Percentiles rank a stretch among this genome's conserved stretches.
These are phyloP conservation scores for Flammula alnicola DNA, from an alignment of 1,284 basidiomycete species.

Conservation along the genomic window DNA sequence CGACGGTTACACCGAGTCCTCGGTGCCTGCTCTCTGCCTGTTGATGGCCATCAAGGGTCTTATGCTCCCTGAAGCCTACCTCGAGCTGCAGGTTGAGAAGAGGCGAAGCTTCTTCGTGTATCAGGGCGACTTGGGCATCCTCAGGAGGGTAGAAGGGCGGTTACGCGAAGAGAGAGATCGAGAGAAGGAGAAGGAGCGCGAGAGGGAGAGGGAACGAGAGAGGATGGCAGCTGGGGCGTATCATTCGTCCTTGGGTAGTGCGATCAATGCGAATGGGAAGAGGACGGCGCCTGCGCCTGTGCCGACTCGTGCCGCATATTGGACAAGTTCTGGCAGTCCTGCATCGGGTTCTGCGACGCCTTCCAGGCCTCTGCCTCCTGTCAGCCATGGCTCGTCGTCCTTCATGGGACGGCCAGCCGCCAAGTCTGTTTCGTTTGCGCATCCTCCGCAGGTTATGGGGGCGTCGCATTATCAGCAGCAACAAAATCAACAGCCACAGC, in stretches of 20 bases:
- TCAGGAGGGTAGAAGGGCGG: conserved; percentile 75
- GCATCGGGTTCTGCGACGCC: conserved; percentile 3
- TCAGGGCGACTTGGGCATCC: conserved; percentile 76
- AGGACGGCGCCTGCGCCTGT: conserved; percentile 27
- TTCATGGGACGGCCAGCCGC: conserved; percentile 44
- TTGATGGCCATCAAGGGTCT: conserved; percentile 82
- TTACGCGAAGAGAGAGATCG: conserved; percentile 52
- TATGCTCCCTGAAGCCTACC: conserved; percentile 86
- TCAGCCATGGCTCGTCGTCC: conserved; percentile 4
- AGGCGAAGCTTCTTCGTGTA: conserved; percentile 91
- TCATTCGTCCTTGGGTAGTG: conserved; percentile 16
- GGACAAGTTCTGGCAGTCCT: conserved; percentile 16
- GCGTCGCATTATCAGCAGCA: conserved; percentile 13
- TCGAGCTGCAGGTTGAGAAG: conserved; percentile 80
- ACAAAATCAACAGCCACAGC: conserved; percentile 5
- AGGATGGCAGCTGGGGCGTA: conserved; percentile 20
- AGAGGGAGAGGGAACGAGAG: conserved; percentile 32
- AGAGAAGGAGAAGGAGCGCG: conserved; percentile 37
- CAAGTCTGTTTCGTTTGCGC: conserved; percentile 55
- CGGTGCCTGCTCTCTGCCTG: conserved; percentile 85
- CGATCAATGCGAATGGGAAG: conserved; percentile 41
- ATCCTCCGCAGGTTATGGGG: conserved; percentile 27
- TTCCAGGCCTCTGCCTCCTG: conserved; percentile 12
- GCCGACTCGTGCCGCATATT: conserved; percentile 21
- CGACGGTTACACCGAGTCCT: conserved; percentile 92